These are phyloP conservation scores for Gigaspora rosea DNA, from an alignment of 192 early-diverging fungal species.

Conservation along the genomic window DNA sequence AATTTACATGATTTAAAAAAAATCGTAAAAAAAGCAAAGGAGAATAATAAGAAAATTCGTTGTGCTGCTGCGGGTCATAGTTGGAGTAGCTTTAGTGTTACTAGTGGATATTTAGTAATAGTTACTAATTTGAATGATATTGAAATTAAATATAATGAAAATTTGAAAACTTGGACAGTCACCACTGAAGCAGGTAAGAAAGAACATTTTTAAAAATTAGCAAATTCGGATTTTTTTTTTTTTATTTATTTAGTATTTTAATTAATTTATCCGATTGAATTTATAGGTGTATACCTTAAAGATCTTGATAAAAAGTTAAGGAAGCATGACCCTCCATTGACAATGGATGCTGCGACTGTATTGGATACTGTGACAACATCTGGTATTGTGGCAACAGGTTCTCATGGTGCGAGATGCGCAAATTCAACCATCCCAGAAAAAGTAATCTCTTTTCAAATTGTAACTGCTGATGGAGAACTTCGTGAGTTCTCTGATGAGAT, in stretches of 20 bases:
- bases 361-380: neutral
- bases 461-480: no score
- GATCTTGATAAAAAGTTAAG: slow-evolving; percentile 36
- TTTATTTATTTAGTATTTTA: no score
- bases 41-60: slow-evolving; percentile 37
- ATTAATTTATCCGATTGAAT: neutral
- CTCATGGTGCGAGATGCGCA: slow-evolving; percentile 13
- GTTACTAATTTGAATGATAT: slow-evolving; percentile 38
- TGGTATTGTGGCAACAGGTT: slow-evolving; percentile 24
- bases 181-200: slow-evolving; percentile 40
- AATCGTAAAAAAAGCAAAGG: slow-evolving; percentile 34
- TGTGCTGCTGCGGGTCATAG: slow-evolving; percentile 40
- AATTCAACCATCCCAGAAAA: slow-evolving; percentile 5
- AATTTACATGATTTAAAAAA: slow-evolving; percentile 36
- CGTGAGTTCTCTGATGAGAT: slow-evolving; percentile 27
- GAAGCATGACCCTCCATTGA: slow-evolving; percentile 36
- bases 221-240: neutral
- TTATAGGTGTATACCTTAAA: slow-evolving; percentile 9
- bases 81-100: slow-evolving; percentile 16
- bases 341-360: slow-evolving; percentile 33
- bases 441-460: neutral
- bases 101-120: slow-evolving; percentile 38
- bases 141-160: slow-evolving; percentile 3
- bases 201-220: neutral
- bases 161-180: slow-evolving; percentile 33